Base-by-base conservation (phyloP, 1,139 yeast genomes). In the Pichiaceae sp. region DNA sequence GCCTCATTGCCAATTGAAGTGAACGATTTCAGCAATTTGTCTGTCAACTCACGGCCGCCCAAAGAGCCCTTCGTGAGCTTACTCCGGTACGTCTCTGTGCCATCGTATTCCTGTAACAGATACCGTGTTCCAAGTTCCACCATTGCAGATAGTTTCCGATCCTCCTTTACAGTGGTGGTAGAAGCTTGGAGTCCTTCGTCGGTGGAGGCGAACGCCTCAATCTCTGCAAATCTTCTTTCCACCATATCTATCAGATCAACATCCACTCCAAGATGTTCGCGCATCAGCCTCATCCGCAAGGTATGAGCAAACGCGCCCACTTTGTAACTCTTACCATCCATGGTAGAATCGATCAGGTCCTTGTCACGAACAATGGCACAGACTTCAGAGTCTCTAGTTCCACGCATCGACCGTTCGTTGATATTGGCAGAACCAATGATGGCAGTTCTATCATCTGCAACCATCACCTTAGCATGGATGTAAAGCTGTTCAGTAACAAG, bases 361-460 rank as follows among this genome's bases (percentile, higher is more conserved):
- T 81, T 75, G 54, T 93, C 98, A 46, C 96, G 70, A 8, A 93
- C 75, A 38, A 89, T 62, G 1, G 91, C 86, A 2, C 96, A 96
- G 37, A 91, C 79, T 54, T 93, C 99, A 3, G 97, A 87, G 56
- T 93, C 99, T 54, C 98, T 70, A 17, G 72, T 68, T 17, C 98
- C 98, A 48, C 94, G 69, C 86, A 87, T 87, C 0, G 96, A 87
- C 50, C 98, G 72, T 59, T 91, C 98, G 53, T 91, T 91, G 45
- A 91, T 85, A 54, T 91, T 91, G 1, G 98, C 98, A 54, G 96
- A 84, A 3, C 98, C 98, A 50, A 91, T 89, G 36, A 91, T 82
- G 3, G 95, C 96, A 32, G 80, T 73, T 37, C 95, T 69, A 54
- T 91, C 98, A 62, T 91, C 98, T n/a, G 82, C 96, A 52, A 91